Evolutionary conservation across 306 rosid genomes (phyloP).

Genomic region (Elaeagnus macrophylla): DNA sequence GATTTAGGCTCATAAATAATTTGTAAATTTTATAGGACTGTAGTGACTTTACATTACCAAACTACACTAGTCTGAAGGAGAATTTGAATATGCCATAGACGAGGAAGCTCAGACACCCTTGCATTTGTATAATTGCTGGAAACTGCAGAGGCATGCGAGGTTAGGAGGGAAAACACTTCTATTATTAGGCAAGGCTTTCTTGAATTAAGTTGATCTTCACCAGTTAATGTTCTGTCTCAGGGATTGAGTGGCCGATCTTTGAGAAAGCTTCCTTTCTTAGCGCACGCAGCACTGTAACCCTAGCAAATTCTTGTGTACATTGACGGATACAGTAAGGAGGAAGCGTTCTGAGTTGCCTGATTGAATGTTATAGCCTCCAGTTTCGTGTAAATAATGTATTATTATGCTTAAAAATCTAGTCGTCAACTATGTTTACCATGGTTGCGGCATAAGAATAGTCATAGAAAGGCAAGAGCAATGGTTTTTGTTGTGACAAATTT

Average conservation of each 20-base stretch:
- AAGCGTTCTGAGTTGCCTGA: slow-evolving; percentile 81
- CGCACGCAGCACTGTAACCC: slow-evolving; percentile 67
- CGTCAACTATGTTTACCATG: too few species aligned
- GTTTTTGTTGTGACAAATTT: too few species aligned
- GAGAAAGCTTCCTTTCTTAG: slow-evolving; percentile 92
- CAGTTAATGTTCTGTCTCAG: slow-evolving; percentile 25
- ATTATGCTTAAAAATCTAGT: too few species aligned
- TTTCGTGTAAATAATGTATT: too few species aligned
- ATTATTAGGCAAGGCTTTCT: neutral
- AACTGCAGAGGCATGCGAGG: slow-evolving; percentile 93
- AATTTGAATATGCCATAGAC: slow-evolving; percentile 33
- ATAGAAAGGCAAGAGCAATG: too few species aligned
- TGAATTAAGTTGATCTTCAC: neutral
- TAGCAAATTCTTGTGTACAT: slow-evolving; percentile 53
- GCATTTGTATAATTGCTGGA: slow-evolving; percentile 50
- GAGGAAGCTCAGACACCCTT: slow-evolving; percentile 30
- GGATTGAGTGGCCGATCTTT: slow-evolving; percentile 89
- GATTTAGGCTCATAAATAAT: slow-evolving; percentile 21
- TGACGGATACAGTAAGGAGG: slow-evolving; percentile 70
- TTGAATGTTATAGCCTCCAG: slow-evolving; percentile 21
- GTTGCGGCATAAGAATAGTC: too few species aligned
- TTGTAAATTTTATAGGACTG: slow-evolving; percentile 38
- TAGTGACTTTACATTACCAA: slow-evolving; percentile 39
- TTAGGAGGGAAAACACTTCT: slow-evolving; percentile 17
- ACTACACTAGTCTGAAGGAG: slow-evolving; percentile 54